These are phyloP conservation scores for Myxozyma monticola DNA, from an alignment of 805 yeast genomes.

Conservation along the genomic window DNA sequence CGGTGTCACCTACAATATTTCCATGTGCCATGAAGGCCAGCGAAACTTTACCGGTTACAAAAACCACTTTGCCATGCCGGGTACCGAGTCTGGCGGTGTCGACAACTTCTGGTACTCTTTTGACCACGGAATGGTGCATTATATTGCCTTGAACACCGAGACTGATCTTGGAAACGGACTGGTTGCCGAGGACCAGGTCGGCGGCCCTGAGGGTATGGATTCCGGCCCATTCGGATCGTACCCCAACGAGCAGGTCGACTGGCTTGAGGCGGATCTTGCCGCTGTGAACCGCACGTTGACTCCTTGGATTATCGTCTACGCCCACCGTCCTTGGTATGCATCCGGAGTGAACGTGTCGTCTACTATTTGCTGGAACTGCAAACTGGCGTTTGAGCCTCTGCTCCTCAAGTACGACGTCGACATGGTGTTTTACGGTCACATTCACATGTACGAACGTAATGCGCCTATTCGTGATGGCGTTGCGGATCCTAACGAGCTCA, in stretches of 20 bases:
- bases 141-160: conserved; percentile 37
- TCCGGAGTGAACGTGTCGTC: conserved; percentile 30
- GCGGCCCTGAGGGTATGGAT: conserved; percentile 26
- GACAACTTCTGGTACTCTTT: conserved; percentile 40
- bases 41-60: conserved; percentile 37
- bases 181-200: conserved; percentile 25
- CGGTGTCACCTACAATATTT: conserved; percentile 11
- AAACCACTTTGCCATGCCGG: conserved; percentile 38
- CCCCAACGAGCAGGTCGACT: conserved; percentile 34
- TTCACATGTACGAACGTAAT: conserved; percentile 28
- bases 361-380: conserved; percentile 30
- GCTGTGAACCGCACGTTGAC: conserved; percentile 36
- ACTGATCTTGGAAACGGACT: conserved; percentile 33
- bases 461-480: conserved; percentile 28
- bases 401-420: conserved; percentile 27
- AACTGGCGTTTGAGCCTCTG: conserved; percentile 25
- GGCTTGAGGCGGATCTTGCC: conserved; percentile 37
- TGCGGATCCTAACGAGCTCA: conserved; percentile 35
- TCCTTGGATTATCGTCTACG: conserved; percentile 34
- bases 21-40: conserved; percentile 30
- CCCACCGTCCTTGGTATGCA: conserved; percentile 40
- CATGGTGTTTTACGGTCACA: conserved; percentile 26
- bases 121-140: conserved; percentile 39
- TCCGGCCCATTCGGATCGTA: conserved; percentile 32
- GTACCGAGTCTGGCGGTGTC: conserved; percentile 34